Evolutionary conservation across 2,329 filamentous ascomycete genomes (phyloP).

Genomic region (Trichoderma lentiforme): DNA sequence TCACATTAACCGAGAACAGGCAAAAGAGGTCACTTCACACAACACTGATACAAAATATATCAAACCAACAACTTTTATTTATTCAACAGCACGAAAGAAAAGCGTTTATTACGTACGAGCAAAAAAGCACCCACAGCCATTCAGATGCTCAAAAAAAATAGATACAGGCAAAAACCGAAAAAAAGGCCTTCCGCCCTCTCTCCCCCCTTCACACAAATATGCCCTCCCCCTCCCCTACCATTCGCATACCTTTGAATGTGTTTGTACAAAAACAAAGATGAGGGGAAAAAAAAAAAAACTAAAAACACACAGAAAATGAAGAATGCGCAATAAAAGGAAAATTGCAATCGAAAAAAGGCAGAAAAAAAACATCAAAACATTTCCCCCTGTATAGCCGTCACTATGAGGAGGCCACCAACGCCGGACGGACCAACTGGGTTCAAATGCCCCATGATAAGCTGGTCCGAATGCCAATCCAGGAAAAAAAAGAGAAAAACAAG

Average conservation of each 20-base stretch:
- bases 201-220: neutral
- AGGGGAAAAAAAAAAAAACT: neutral
- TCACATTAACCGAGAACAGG: neutral
- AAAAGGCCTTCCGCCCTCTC: neutral
- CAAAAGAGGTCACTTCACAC: neutral
- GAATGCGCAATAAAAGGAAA: neutral
- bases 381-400: conserved; percentile 15
- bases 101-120: neutral
- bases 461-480: conserved; percentile 20
- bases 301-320: neutral
- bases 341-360: neutral
- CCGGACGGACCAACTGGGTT: conserved; percentile 14
- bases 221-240: neutral
- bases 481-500: neutral
- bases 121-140: neutral
- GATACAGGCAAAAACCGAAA: neutral
- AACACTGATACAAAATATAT: neutral
- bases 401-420: conserved; percentile 13
- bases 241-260: neutral
- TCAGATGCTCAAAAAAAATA: neutral
- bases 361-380: neutral
- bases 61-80: neutral
- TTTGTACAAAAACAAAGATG: neutral
- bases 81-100: neutral
- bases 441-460: conserved; percentile 4